A percentile compares a stretch with the other conserved stretches of the same genome.
Evolutionary conservation across 208 protist genomes (phyloP).

Genomic region (Spongospora subterranea): DNA sequence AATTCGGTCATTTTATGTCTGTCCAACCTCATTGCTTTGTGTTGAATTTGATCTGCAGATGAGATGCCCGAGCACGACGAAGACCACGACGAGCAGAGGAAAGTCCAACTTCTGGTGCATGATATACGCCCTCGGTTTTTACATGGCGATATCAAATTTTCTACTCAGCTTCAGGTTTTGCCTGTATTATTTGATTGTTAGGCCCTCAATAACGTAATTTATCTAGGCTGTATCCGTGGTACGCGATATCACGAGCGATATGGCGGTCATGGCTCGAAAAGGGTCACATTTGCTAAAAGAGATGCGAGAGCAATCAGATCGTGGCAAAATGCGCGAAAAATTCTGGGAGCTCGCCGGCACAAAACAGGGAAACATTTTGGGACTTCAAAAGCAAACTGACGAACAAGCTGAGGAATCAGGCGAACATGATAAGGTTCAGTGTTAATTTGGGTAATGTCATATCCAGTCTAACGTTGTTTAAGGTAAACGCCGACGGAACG

Average conservation of each 20-base stretch:
- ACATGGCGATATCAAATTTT: conserved; percentile 77
- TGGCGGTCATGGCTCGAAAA: conserved; percentile 80
- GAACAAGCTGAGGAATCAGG: conserved; percentile 57
- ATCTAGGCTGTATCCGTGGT: conserved; percentile 74
- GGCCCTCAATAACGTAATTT: conserved; percentile 64
- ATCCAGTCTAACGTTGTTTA: background rate
- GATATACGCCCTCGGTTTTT: conserved; percentile 86
- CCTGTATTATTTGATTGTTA: background rate
- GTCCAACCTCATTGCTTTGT: background rate
- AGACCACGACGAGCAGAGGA: conserved; percentile 61
- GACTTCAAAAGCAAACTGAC: conserved; percentile 62
- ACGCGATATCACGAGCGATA: conserved; percentile 82
- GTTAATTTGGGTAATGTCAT: background rate
- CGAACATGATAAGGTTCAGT: background rate
- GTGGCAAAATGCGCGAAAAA: conserved; percentile 56
- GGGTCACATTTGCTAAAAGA: conserved; percentile 80
- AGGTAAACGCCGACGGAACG: conserved; percentile 65
- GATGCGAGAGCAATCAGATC: conserved; percentile 74
- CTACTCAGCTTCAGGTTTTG: conserved; percentile 72
- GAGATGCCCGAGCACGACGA: conserved; percentile 28
- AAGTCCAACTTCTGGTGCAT: conserved; percentile 80
- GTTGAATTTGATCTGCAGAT: background rate
- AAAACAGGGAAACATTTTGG: conserved; percentile 63
- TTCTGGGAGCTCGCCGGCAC: conserved; percentile 64
- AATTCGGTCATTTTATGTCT: background rate